These are phyloP conservation scores for Canavalia ensiformis DNA, from an alignment of 306 rosid genomes.

Conservation along the genomic window DNA sequence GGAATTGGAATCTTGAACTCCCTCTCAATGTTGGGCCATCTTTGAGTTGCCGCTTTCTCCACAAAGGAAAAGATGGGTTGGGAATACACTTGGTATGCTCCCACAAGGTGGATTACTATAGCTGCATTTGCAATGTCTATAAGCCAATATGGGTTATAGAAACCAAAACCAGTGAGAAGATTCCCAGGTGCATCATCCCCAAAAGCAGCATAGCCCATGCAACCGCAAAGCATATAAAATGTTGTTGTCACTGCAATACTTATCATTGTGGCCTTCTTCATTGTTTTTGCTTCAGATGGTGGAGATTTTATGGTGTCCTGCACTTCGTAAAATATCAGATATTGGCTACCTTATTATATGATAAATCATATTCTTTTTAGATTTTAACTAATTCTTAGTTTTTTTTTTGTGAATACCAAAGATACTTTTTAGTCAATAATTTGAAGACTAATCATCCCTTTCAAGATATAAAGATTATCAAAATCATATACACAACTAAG, in stretches of 20 bases:
- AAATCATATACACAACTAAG: too few species aligned
- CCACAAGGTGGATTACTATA: constrained; percentile 83
- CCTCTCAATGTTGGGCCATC: constrained; percentile 56
- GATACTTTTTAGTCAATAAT: too few species aligned
- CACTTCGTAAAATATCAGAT: background rate
- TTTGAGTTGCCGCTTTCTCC: constrained; percentile 60
- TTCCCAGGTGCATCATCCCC: constrained; percentile 83
- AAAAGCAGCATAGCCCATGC: constrained; percentile 90
- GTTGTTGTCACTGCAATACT: constrained; percentile 72
- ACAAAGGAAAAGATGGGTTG: constrained; percentile 84
- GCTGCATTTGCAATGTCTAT: constrained; percentile 85
- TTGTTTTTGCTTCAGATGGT: constrained; percentile 85
- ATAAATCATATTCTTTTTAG: background rate
- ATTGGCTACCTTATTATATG: background rate
- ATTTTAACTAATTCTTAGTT: background rate
- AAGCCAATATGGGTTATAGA: constrained; percentile 84
- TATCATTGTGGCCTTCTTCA: constrained; percentile 73
- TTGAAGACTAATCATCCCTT: too few species aligned
- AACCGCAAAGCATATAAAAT: constrained; percentile 81
- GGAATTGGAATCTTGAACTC: constrained; percentile 65
- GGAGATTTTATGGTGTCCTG: constrained; percentile 89
- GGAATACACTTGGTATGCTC: constrained; percentile 84
- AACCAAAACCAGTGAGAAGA: constrained; percentile 89
- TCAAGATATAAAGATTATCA: too few species aligned
- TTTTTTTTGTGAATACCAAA: too few species aligned